A percentile compares a stretch with the other conserved stretches of the same genome.
phyloP scores from a whole-genome alignment of 2,329 filamentous ascomycete genomes.

The Coleophoma eucalyptorum region DNA sequence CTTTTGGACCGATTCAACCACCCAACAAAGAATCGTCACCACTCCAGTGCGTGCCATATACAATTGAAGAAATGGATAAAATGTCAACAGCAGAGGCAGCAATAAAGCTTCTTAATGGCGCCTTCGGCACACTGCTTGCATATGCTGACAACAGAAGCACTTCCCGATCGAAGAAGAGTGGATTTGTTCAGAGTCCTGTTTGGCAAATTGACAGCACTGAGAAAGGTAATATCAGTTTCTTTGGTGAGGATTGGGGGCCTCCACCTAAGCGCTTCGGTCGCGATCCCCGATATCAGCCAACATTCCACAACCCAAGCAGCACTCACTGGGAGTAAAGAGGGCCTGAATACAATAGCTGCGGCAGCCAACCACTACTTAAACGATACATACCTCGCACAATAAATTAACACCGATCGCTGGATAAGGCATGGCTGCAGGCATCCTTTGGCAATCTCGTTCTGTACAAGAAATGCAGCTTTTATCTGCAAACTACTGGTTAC shows the following conservation, averaged over 20 bases:
- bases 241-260: conserved; percentile 25
- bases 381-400: too few relatives aligned
- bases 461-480: too few relatives aligned
- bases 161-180: conserved; percentile 14
- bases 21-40: conserved; percentile 2
- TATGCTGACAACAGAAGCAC: conserved; percentile 16
- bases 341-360: too few relatives aligned
- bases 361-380: too few relatives aligned
- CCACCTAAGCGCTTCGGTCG: conserved; percentile 1
- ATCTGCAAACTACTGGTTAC: too few relatives aligned
- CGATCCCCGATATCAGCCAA: background rate
- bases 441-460: too few relatives aligned
- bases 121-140: conserved; percentile 20
- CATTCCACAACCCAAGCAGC: background rate
- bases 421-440: too few relatives aligned
- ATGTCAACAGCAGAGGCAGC: conserved; percentile 16
- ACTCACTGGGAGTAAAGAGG: conserved; percentile 1
- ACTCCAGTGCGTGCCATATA: conserved; percentile 10
- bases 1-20: background rate
- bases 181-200: conserved; percentile 14
- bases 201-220: conserved; percentile 19
- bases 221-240: conserved; percentile 21
- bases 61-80: conserved; percentile 16
- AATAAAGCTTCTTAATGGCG: conserved; percentile 18
- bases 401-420: too few relatives aligned